Conservation (phyloP, 305 asterid genomes). For the Fraxinus sp. region DNA sequence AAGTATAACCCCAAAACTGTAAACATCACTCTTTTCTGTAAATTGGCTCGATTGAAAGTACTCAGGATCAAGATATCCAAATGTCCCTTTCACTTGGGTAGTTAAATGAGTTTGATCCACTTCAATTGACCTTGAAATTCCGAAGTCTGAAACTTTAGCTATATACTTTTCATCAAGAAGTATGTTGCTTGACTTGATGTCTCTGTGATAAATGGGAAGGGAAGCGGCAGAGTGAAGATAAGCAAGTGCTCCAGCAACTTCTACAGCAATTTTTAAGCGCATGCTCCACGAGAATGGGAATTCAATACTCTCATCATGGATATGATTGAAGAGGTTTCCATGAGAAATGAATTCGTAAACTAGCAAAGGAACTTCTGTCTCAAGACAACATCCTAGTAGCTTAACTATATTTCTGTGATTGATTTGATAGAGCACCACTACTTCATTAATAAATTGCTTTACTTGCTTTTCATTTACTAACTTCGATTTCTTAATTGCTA, state of each 20-base stretch:
- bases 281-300: constrained; percentile 14
- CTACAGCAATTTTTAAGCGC: constrained; percentile 27
- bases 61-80: constrained; percentile 28
- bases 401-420: constrained; percentile 15
- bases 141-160: constrained; percentile 22
- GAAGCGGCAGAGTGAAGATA: constrained; percentile 29
- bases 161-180: constrained; percentile 21
- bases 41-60: background rate
- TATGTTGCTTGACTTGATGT: constrained; percentile 25
- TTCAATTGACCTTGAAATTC: constrained; percentile 13
- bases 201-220: constrained; percentile 23
- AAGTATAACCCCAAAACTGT: constrained; percentile 24
- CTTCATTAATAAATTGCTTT: constrained; percentile 17
- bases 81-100: constrained; percentile 22
- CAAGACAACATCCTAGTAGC: background rate
- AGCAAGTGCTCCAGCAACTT: constrained; percentile 26
- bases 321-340: constrained; percentile 18
- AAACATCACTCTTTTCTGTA: constrained; percentile 19
- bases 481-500: constrained; percentile 10
- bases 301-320: constrained; percentile 5
- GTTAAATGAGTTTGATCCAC: constrained; percentile 28
- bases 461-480: constrained; percentile 4
- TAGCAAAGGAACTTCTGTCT: background rate
- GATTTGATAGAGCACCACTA: constrained; percentile 11
- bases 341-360: background rate